phyloP scores from a whole-genome alignment of 2,329 filamentous ascomycete genomes.

The Epichloe typhina region DNA sequence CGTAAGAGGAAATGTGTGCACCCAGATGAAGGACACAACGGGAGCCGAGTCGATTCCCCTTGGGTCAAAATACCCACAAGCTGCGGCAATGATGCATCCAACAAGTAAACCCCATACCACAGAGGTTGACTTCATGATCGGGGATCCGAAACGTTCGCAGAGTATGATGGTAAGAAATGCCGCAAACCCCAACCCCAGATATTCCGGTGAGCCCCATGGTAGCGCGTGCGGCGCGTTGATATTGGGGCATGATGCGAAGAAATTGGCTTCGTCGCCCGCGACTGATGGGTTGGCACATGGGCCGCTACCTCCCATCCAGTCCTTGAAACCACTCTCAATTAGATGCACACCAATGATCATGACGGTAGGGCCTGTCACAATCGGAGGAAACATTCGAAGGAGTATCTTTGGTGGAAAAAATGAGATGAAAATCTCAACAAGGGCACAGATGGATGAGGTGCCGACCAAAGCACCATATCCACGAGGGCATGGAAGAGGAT shows the following conservation, averaged over 20 bases:
- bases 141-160: conserved; percentile 68
- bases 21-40: conserved; percentile 64
- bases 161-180: conserved; percentile 71
- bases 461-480: conserved; percentile 64
- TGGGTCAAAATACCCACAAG: conserved; percentile 66
- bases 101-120: conserved; percentile 62
- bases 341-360: conserved; percentile 62
- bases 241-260: conserved; percentile 52
- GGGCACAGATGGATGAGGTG: conserved; percentile 50
- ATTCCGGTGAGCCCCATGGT: conserved; percentile 68
- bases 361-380: conserved; percentile 61
- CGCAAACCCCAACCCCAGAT: conserved; percentile 64
- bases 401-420: conserved; percentile 59
- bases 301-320: conserved; percentile 67
- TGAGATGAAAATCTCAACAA: conserved; percentile 60
- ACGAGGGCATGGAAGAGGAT: conserved; percentile 57
- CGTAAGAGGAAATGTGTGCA: conserved; percentile 59
- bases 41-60: conserved; percentile 59
- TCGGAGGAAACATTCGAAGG: conserved; percentile 63
- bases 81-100: conserved; percentile 67
- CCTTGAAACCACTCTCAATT: conserved; percentile 57
- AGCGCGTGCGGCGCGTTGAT: conserved; percentile 57
- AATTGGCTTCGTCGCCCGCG: conserved; percentile 21
- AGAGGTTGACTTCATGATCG: conserved; percentile 71
- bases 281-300: conserved; percentile 35